phyloP scores from a whole-genome alignment of 108 stramenopile species.

The Stephanodiscus triporus region DNA sequence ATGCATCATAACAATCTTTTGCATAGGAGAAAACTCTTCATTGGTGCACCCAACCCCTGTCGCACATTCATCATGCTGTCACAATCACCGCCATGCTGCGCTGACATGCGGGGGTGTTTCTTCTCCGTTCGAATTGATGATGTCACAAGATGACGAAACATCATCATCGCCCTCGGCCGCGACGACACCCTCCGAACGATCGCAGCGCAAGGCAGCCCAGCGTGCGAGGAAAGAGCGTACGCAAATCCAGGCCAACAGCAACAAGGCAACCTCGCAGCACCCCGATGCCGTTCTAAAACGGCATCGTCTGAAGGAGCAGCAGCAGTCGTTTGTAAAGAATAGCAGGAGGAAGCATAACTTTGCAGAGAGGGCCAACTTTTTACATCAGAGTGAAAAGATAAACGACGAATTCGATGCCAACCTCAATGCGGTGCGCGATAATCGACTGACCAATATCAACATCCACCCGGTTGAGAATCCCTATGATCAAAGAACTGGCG shows the following conservation, averaged over 20 bases:
- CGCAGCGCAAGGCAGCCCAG: conserved; percentile 45
- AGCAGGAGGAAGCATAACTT: conserved; percentile 35
- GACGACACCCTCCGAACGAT: conserved; percentile 20
- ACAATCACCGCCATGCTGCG: background rate
- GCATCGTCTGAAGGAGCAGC: conserved; percentile 13
- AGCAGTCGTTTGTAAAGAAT: conserved; percentile 1
- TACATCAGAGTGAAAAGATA: conserved; percentile 14
- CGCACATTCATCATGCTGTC: background rate
- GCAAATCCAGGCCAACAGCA: conserved; percentile 1
- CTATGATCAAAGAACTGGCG: background rate
- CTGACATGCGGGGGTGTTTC: background rate
- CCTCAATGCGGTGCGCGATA: conserved; percentile 25
- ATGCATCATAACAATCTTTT: background rate
- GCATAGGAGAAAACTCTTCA: background rate
- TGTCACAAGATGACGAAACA: conserved; percentile 4
- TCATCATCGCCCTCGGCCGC: background rate
- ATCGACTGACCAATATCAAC: conserved; percentile 15
- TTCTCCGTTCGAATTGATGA: conserved; percentile 1
- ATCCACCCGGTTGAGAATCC: conserved; percentile 1
- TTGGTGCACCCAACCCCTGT: conserved; percentile 1
- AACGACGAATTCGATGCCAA: conserved; percentile 16
- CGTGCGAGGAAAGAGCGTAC: conserved; percentile 34
- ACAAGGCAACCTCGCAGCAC: conserved; percentile 28
- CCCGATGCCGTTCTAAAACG: conserved; percentile 45
- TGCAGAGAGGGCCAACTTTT: conserved; percentile 10